Evolutionary conservation across 768 basidiomycete genomes (phyloP).

Genomic region (Lactarius deliciosus): DNA sequence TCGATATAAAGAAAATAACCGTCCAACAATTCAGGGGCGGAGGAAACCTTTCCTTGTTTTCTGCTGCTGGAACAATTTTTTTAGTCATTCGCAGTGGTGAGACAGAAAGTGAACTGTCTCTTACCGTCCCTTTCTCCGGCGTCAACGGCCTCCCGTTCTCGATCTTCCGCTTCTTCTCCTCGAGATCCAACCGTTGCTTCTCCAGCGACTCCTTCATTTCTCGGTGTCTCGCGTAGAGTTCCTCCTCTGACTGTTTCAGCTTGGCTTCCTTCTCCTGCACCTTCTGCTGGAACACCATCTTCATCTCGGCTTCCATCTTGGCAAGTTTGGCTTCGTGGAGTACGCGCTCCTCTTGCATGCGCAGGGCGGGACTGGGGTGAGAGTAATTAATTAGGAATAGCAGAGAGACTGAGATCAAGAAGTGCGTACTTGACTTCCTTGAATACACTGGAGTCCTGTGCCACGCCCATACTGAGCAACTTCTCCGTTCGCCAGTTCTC

Average conservation of each 20-base stretch:
- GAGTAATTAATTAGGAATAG: not conserved
- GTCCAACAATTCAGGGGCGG: constrained; percentile 47
- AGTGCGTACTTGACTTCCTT: constrained; percentile 94
- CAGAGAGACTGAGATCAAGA: not conserved
- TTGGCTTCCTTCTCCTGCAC: constrained; percentile 99
- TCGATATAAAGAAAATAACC: constrained; percentile 32
- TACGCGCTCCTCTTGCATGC: constrained; percentile 93
- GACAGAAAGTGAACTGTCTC: constrained; percentile 35
- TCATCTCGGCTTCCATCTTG: constrained; percentile 99
- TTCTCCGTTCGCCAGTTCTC: constrained; percentile 99
- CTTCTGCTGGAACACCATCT: constrained; percentile 99
- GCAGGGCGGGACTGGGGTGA: constrained; percentile 78
- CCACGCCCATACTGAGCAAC: constrained; percentile 94
- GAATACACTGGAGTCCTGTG: constrained; percentile 97
- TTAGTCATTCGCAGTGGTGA: constrained; percentile 5
- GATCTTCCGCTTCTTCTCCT: constrained; percentile 97
- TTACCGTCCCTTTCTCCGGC: constrained; percentile 86
- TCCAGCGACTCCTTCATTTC: constrained; percentile 99
- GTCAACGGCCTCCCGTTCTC: constrained; percentile 94
- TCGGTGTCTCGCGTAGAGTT: constrained; percentile 96
- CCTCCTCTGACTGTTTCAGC: constrained; percentile 98
- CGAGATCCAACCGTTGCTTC: constrained; percentile 92
- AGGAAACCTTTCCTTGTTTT: constrained; percentile 70
- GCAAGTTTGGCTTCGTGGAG: constrained; percentile 96
- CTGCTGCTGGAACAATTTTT: constrained; percentile 17